Evolutionary conservation across 257 asterid genomes (phyloP).

Genomic region (Cynanchum wilfordii): DNA sequence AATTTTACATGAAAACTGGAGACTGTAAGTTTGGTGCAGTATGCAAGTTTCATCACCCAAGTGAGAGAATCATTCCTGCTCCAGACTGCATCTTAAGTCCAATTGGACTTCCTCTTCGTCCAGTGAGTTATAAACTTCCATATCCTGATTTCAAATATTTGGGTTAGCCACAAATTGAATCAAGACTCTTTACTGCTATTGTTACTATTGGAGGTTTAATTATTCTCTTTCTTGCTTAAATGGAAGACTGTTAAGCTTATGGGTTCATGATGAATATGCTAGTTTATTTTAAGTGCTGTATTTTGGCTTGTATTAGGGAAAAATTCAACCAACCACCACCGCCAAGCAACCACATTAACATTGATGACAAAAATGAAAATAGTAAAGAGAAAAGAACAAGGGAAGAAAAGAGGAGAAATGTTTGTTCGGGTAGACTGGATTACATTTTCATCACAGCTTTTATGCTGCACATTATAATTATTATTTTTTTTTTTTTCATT

Average conservation of each 20-base stretch:
- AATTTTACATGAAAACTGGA: conserved; percentile 93
- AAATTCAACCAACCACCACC: background rate
- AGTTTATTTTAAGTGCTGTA: background rate
- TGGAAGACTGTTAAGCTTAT: background rate
- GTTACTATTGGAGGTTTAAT: background rate
- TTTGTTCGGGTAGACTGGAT: background rate
- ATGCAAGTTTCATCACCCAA: conserved; percentile 94
- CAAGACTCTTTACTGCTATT: background rate
- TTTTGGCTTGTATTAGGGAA: background rate
- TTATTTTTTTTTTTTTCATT: background rate
- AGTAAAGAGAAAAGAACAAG: background rate
- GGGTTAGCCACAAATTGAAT: background rate
- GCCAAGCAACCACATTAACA: background rate
- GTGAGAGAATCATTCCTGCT: conserved; percentile 70
- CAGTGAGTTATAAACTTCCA: conserved; percentile 46
- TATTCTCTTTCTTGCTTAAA: background rate
- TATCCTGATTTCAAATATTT: background rate
- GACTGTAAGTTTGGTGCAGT: conserved; percentile 95
- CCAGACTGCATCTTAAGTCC: conserved; percentile 90
- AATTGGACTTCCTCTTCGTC: conserved; percentile 87
- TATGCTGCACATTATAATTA: background rate
- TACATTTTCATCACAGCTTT: background rate
- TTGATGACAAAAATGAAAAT: background rate
- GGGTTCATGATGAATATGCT: background rate
- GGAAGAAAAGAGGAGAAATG: background rate